Percentiles rank a stretch among this genome's conserved stretches.
These are phyloP conservation scores for Pichia phayaonensis DNA, from an alignment of 805 yeast species.

Conservation along the genomic window DNA sequence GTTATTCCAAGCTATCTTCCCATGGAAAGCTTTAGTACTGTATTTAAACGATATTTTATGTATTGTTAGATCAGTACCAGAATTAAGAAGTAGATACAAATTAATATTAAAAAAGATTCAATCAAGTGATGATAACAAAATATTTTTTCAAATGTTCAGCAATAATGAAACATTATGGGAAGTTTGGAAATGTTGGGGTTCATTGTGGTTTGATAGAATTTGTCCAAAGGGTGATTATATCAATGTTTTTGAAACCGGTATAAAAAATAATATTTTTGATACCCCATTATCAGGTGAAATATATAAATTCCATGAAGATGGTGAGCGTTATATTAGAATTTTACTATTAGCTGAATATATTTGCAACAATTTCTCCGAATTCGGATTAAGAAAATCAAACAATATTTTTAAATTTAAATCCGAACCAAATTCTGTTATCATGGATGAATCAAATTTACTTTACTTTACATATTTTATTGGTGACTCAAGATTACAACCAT, in stretches of 20 bases:
- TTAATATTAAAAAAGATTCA: not conserved
- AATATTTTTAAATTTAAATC: slow-evolving; percentile 36
- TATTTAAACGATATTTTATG: slow-evolving; percentile 54
- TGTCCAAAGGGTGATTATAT: slow-evolving; percentile 45
- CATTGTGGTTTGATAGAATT: slow-evolving; percentile 67
- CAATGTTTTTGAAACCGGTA: slow-evolving; percentile 46
- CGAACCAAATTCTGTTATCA: not conserved
- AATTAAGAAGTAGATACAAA: slow-evolving; percentile 11
- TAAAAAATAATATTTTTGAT: slow-evolving; percentile 52
- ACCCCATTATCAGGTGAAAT: slow-evolving; percentile 54
- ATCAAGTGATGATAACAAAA: slow-evolving; percentile 22
- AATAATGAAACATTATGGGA: slow-evolving; percentile 61
- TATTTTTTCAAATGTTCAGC: slow-evolving; percentile 42
- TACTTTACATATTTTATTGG: slow-evolving; percentile 19
- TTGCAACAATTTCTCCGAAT: slow-evolving; percentile 41
- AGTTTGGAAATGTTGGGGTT: slow-evolving; percentile 82
- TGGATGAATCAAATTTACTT: slow-evolving; percentile 15
- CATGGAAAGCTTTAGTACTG: slow-evolving; percentile 59
- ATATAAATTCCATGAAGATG: slow-evolving; percentile 38
- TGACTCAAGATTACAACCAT: slow-evolving; percentile 14
- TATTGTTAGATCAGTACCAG: slow-evolving; percentile 24
- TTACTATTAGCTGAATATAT: slow-evolving; percentile 42
- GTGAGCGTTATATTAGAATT: slow-evolving; percentile 45
- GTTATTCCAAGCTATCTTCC: slow-evolving; percentile 49
- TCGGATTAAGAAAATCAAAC: slow-evolving; percentile 44